Percentiles rank a stretch among this genome's conserved stretches.
phyloP scores from a whole-genome alignment of 2,329 filamentous ascomycete genomes.

The Plenodomus biglobosus region DNA sequence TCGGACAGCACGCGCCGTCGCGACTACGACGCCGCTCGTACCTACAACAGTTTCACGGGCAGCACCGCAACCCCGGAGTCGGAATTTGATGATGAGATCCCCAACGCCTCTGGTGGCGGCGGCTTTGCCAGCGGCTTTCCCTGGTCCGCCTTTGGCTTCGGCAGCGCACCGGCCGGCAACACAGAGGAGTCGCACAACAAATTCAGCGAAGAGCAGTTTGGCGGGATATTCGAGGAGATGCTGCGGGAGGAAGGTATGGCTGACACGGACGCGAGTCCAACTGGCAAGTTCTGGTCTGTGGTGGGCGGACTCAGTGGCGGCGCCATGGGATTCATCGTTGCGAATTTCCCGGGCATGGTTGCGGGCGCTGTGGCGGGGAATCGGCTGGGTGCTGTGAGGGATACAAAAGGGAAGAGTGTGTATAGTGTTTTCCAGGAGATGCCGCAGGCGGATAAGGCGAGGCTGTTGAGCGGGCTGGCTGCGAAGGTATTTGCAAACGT shows the following conservation, averaged over 20 bases:
- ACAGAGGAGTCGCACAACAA: slow-evolving; percentile 54
- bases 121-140: slow-evolving; percentile 59
- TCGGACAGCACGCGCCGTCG: slow-evolving; percentile 74
- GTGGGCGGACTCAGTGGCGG: slow-evolving; percentile 84
- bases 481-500: slow-evolving; percentile 83
- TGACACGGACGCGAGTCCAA: slow-evolving; percentile 63
- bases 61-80: slow-evolving; percentile 49
- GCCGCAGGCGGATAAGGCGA: slow-evolving; percentile 77
- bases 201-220: slow-evolving; percentile 78
- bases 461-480: slow-evolving; percentile 79
- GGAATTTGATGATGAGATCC: slow-evolving; percentile 55
- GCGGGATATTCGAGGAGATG: slow-evolving; percentile 62
- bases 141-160: slow-evolving; percentile 73
- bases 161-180: slow-evolving; percentile 47
- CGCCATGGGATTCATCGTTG: slow-evolving; percentile 91
- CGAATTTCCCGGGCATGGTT: slow-evolving; percentile 83
- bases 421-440: slow-evolving; percentile 89
- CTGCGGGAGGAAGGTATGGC: slow-evolving; percentile 65
- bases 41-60: slow-evolving; percentile 53
- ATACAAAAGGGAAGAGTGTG: slow-evolving; percentile 91
- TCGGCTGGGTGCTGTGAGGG: slow-evolving; percentile 82
- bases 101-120: slow-evolving; percentile 23
- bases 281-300: slow-evolving; percentile 80
- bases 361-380: slow-evolving; percentile 93
- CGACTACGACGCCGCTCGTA: slow-evolving; percentile 79